Percentiles rank a stretch among this genome's conserved stretches.
Evolutionary conservation across 441 rosid species (phyloP).

Genomic region (Manihot esculenta): DNA sequence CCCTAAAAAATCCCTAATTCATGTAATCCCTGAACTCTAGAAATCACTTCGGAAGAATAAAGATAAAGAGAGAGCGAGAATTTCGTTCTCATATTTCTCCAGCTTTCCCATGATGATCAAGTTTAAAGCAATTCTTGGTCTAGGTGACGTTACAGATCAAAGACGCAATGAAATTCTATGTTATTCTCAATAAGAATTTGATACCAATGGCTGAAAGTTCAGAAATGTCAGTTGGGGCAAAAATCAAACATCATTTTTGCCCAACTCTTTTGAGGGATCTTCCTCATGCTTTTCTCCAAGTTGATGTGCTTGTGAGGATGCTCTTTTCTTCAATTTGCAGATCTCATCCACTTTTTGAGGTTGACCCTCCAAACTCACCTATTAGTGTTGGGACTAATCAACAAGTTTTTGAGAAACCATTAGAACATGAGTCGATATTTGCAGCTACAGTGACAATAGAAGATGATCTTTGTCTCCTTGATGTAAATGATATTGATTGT

Average conservation of each 20-base stretch:
- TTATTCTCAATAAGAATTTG: constrained; percentile 54
- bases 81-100: constrained; percentile 67
- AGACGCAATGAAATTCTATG: constrained; percentile 60
- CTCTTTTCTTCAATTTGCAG: constrained; percentile 92
- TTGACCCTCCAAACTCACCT: constrained; percentile 67
- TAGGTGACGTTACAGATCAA: constrained; percentile 59
- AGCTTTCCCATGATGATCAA: constrained; percentile 58
- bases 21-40: no score
- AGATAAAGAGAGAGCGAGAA: no score
- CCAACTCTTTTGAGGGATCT: constrained; percentile 79
- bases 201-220: constrained; percentile 45
- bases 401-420: constrained; percentile 64
- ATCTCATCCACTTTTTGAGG: constrained; percentile 96
- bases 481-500: constrained; percentile 88
- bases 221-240: constrained; percentile 69
- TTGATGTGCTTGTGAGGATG: constrained; percentile 88
- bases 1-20: no score
- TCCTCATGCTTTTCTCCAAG: constrained; percentile 89
- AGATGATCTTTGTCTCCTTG: constrained; percentile 83
- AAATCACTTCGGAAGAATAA: no score
- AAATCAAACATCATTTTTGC: constrained; percentile 78
- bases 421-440: constrained; percentile 95
- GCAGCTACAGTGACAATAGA: constrained; percentile 91
- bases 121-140: constrained; percentile 59
- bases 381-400: constrained; percentile 45